Evolutionary conservation across 192 early-diverging fungal genomes (phyloP).

Genomic region (Backusella circina): DNA sequence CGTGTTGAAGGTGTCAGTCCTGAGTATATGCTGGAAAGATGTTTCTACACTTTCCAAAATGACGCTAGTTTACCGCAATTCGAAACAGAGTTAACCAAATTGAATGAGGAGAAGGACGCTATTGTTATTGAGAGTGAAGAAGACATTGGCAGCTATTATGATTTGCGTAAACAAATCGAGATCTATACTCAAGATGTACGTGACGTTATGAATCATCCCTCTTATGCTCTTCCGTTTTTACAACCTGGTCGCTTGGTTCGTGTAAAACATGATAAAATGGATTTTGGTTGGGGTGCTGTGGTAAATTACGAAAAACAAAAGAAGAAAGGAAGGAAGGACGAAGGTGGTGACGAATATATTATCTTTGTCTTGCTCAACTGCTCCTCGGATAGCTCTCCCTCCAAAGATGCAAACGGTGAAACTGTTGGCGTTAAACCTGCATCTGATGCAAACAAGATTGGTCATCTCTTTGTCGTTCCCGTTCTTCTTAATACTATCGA

Average conservation of each 20-base stretch:
- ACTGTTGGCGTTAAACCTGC: constrained; percentile 51
- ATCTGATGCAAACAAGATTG: constrained; percentile 38
- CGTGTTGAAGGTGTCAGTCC: constrained; percentile 92
- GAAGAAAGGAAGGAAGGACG: constrained; percentile 27
- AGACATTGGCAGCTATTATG: constrained; percentile 68
- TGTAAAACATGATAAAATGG: constrained; percentile 51
- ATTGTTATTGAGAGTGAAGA: constrained; percentile 69
- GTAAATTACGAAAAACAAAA: constrained; percentile 64
- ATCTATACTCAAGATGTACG: constrained; percentile 60
- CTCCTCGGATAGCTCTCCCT: constrained; percentile 51
- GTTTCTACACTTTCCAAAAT: constrained; percentile 94
- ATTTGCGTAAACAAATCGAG: constrained; percentile 69
- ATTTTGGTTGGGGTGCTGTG: constrained; percentile 94
- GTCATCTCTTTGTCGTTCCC: constrained; percentile 56
- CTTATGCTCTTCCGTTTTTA: constrained; percentile 77
- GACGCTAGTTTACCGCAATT: constrained; percentile 76
- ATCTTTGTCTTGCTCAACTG: constrained; percentile 88
- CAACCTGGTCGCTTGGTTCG: constrained; percentile 81
- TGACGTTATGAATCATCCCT: constrained; percentile 79
- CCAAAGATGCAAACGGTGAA: constrained; percentile 44
- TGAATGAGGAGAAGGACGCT: constrained; percentile 49
- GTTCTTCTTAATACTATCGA: constrained; percentile 72
- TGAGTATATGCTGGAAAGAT: constrained; percentile 88
- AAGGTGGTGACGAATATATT: constrained; percentile 53
- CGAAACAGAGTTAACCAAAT: constrained; percentile 53